Percentiles rank a stretch among this genome's conserved stretches.
Conservation (phyloP, 768 basidiomycete genomes). For the Mycena filopes region DNA sequence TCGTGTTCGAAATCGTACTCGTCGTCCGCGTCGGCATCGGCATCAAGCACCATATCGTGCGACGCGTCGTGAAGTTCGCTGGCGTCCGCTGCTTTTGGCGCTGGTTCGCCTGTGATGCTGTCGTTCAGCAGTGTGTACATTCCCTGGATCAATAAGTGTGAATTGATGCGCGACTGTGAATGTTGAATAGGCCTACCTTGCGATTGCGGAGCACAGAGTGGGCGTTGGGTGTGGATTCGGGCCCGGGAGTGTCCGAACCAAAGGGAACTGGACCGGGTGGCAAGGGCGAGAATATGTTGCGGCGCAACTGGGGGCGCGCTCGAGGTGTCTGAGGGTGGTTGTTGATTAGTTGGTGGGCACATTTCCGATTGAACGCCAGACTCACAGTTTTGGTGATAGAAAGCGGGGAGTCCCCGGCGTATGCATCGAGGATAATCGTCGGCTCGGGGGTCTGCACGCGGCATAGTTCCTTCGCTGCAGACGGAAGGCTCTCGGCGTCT, state of each 20-base stretch:
- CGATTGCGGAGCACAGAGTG: constrained; percentile 29
- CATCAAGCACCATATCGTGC: neutral
- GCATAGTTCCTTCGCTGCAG: no score
- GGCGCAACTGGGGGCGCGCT: constrained; percentile 15
- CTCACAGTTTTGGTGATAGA: constrained; percentile 9
- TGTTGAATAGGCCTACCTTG: constrained; percentile 9
- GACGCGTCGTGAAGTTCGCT: neutral
- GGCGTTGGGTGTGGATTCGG: constrained; percentile 14
- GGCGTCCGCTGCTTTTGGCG: neutral
- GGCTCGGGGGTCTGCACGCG: constrained; percentile 22
- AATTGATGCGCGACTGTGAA: neutral
- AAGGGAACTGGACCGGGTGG: neutral
- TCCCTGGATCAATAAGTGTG: neutral
- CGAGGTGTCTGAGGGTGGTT: constrained; percentile 16
- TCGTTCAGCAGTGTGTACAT: constrained; percentile 12
- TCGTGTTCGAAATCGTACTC: neutral
- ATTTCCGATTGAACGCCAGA: neutral
- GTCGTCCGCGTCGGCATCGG: neutral
- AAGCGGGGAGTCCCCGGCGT: neutral
- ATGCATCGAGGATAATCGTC: constrained; percentile 1
- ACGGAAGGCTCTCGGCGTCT: no score
- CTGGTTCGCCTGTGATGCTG: constrained; percentile 16
- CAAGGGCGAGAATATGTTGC: constrained; percentile 28
- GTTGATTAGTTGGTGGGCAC: neutral
- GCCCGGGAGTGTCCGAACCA: neutral